Evolutionary conservation across 345 rosid species (phyloP).

Genomic region (Cardamine chenopodiifolia): DNA sequence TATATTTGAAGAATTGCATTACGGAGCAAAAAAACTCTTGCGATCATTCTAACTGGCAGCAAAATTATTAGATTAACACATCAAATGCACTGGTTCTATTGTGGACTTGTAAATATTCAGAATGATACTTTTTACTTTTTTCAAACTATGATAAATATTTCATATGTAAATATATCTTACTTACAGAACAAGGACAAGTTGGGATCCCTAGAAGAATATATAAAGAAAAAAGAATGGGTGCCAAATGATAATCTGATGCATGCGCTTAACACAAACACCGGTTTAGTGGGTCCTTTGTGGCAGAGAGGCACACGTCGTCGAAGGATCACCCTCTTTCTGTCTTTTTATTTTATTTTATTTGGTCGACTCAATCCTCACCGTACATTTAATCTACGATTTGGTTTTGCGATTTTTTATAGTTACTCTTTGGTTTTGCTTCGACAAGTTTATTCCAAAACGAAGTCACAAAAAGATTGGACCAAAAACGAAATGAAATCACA

Average conservation of each 20-base stretch:
- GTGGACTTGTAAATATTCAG: not conserved
- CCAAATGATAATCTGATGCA: slow-evolving; percentile 44
- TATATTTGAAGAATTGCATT: no score
- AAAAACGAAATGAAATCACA: not conserved
- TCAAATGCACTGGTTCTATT: not conserved
- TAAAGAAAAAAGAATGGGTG: slow-evolving; percentile 22
- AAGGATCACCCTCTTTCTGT: slow-evolving; percentile 27
- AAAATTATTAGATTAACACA: not conserved
- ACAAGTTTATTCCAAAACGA: not conserved
- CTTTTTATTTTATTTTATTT: not conserved
- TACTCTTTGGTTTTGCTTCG: not conserved
- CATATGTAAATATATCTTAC: not conserved
- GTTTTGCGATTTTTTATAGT: not conserved
- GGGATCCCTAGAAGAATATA: slow-evolving; percentile 18
- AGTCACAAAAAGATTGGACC: not conserved
- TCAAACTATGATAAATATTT: not conserved
- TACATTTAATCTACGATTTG: not conserved
- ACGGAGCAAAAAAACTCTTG: no score
- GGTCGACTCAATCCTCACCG: slow-evolving; percentile 26
- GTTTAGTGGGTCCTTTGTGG: slow-evolving; percentile 34
- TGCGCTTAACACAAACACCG: slow-evolving; percentile 41
- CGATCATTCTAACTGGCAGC: no score
- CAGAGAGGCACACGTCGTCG: slow-evolving; percentile 38
- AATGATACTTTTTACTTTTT: not conserved
- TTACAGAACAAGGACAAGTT: slow-evolving; percentile 20